Base-by-base conservation (phyloP, 2,329 filamentous ascomycete species). In the Myotisia sp. region DNA sequence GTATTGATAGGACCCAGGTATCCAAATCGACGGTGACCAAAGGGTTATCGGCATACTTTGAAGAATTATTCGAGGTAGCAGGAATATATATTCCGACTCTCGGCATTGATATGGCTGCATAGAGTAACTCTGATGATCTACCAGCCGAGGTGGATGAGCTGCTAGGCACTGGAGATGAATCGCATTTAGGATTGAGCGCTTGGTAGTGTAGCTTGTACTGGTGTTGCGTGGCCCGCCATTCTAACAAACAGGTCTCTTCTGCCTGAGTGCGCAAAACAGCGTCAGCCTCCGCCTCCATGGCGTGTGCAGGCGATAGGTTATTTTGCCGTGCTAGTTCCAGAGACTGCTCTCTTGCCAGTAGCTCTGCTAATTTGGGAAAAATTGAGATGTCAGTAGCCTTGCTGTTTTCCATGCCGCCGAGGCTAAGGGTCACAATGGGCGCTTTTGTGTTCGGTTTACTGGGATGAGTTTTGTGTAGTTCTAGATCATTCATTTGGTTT, bases 341-440 rank as follows among this genome's bases (percentile, higher is more conserved):
- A 8, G 60, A 58, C 34, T 65, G 56, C 26, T 66, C 62, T 19
- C 65, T 58, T 5, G 64, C 64, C 13, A 65, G 49, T 47, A 67
- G 61, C 29, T 60, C 63, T 9, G 64, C 64, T 12, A 66, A 47
- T 31, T 61, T 59, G n/a, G 64, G 63, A 41, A 65, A 65, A 27
- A 66, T 23, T 6, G 32, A n/a, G 21, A 34, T 27, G 2, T 22
- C 52, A 17, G 56, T 51, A 1, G 61, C 53, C 1, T 65, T 51
- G 6, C 65, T 53, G 3, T 59, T 60, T 12, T 35, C 29, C 26
- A 29, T 16, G 21, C 40, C 31, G 10, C 36, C 34, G 12, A 65
- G 50, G 13, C 50, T 56, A 7, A 65, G 47, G 18, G 53, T 54
- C 47, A 63, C 58, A 20, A 66, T 55, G 5, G 63, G 57, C 2